A percentile compares a stretch with the other conserved stretches of the same genome.
These are phyloP conservation scores for Aphanocladium album DNA, from an alignment of 2,329 filamentous ascomycete species.

Conservation along the genomic window DNA sequence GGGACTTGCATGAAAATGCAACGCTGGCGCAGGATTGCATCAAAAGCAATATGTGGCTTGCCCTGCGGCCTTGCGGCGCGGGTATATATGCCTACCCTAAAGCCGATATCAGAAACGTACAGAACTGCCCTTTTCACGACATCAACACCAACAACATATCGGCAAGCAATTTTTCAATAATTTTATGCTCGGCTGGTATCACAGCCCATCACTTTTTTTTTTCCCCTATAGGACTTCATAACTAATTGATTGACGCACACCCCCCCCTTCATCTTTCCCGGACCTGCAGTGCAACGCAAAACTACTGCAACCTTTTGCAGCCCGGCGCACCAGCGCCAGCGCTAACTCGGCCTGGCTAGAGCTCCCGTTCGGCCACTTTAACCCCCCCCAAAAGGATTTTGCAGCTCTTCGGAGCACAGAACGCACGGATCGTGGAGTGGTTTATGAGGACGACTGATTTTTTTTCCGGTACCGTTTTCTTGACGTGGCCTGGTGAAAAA, in stretches of 20 bases:
- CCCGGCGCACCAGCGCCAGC: background rate
- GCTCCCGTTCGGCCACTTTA: background rate
- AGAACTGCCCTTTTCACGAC: too few species aligned
- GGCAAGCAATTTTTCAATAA: too few species aligned
- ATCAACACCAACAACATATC: background rate
- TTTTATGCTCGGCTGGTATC: background rate
- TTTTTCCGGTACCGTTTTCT: background rate
- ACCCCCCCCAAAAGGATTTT: background rate
- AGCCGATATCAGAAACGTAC: background rate
- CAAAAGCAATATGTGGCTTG: background rate
- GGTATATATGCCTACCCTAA: background rate
- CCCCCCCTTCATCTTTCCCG: background rate
- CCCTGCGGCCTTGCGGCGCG: background rate
- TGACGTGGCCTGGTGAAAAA: background rate
- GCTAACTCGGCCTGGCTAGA: constrained; percentile 4
- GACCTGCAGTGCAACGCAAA: background rate
- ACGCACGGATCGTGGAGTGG: background rate
- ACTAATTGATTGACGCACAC: background rate
- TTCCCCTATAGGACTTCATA: background rate
- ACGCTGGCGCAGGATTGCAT: background rate
- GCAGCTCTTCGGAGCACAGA: background rate
- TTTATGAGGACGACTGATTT: background rate
- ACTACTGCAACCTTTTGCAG: background rate
- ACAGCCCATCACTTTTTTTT: background rate
- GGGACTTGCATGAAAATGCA: background rate